phyloP scores from a whole-genome alignment of 495 filamentous ascomycete genomes.

The Hypoxylon perforatum region DNA sequence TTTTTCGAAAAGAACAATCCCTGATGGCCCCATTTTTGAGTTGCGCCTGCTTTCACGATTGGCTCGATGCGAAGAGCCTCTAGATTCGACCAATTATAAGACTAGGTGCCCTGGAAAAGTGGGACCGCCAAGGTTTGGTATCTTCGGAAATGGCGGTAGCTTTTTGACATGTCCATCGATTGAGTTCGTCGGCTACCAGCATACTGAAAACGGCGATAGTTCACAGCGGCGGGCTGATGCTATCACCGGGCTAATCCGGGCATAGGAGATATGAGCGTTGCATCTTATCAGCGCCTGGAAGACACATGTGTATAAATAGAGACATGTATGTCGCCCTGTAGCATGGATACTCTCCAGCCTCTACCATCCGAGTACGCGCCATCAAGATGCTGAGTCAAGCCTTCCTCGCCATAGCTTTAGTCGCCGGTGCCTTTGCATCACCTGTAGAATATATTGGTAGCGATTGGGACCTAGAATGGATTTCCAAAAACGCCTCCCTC shows the following conservation, averaged over 20 bases:
- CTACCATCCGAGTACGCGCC: background rate
- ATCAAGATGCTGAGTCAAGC: background rate
- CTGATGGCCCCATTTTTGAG: too few relatives aligned
- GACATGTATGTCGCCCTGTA: background rate
- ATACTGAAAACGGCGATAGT: too few relatives aligned
- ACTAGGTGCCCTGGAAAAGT: too few relatives aligned
- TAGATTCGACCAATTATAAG: too few relatives aligned
- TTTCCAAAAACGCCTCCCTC: constrained; percentile 23
- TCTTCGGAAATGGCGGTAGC: too few relatives aligned
- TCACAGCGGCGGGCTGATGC: too few relatives aligned
- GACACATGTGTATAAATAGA: background rate
- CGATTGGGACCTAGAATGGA: constrained; percentile 23
- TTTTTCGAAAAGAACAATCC: too few relatives aligned
- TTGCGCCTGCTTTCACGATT: too few relatives aligned
- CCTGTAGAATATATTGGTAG: background rate
- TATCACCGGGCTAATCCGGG: background rate
- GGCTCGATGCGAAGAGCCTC: too few relatives aligned
- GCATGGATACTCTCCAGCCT: background rate
- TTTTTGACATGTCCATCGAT: too few relatives aligned
- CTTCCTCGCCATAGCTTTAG: background rate
- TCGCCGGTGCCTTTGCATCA: background rate
- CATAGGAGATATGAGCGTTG: background rate
- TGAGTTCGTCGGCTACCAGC: too few relatives aligned
- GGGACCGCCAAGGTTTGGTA: too few relatives aligned
- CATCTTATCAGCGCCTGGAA: background rate